These are phyloP conservation scores for Sicyos edulis DNA, from an alignment of 306 rosid genomes.

Conservation along the genomic window DNA sequence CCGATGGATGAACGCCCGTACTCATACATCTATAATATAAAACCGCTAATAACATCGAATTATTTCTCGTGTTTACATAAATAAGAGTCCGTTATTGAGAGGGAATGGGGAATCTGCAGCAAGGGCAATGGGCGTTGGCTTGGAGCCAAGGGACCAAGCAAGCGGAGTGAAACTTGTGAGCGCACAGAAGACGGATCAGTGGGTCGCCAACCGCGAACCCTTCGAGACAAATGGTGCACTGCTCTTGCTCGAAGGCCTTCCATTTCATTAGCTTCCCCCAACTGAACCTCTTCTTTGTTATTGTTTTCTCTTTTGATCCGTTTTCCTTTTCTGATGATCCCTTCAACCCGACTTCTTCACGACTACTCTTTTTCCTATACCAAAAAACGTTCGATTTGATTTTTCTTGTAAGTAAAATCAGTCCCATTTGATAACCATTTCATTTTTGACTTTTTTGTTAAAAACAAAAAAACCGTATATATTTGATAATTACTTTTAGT, in stretches of 20 bases:
- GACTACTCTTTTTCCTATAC: background rate
- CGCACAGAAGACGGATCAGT: conserved; percentile 58
- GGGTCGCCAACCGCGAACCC: conserved; percentile 42
- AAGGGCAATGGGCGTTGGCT: conserved; percentile 68
- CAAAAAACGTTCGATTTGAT: too few relatives aligned
- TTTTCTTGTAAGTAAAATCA: too few relatives aligned
- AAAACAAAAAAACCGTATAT: too few relatives aligned
- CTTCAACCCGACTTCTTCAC: background rate
- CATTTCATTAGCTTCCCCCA: conserved; percentile 60
- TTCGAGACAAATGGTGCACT: conserved; percentile 66
- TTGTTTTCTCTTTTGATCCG: conserved; percentile 36
- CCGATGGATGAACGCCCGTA: too few relatives aligned
- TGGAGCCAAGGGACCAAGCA: conserved; percentile 83
- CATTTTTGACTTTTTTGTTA: too few relatives aligned
- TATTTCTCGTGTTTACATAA: background rate
- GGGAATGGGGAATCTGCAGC: conserved; percentile 48
- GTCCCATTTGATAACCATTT: too few relatives aligned
- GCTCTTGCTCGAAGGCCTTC: conserved; percentile 56
- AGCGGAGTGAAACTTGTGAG: conserved; percentile 63
- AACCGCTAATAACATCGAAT: background rate
- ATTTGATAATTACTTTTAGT: too few relatives aligned
- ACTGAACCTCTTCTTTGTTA: conserved; percentile 42
- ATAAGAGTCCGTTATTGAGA: background rate
- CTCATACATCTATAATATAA: background rate
- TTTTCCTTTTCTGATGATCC: conserved; percentile 8